Evolutionary conservation across 345 rosid genomes (phyloP), one percentile per base, ranked within the genome.

Genomic region (Mangifera indica): DNA sequence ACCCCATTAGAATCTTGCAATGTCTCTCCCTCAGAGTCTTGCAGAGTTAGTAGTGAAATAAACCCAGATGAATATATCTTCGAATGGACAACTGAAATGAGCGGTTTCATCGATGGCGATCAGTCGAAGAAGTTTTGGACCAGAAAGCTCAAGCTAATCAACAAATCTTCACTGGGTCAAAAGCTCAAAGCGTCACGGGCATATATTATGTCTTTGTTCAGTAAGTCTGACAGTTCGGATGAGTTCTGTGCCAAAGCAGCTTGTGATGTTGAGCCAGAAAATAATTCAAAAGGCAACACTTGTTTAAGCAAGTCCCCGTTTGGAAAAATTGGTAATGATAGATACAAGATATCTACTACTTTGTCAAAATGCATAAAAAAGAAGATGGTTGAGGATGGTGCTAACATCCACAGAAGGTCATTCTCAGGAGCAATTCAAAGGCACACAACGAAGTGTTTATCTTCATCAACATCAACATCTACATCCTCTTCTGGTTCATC

Each of bases 351-450:
- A 40, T 29, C 79, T 37, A 55, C 56, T 21, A 37, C 63, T 34
- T 34, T 77, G 57, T 29, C 57, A 66, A 81, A 67, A 57, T 72
- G 78, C 70, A 70, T 78, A 24, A 83, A 79, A 17, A 79, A 58
- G 45, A 81, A 84, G 67, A 67, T 72, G 67, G 59, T 25, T 14
- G 85, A 81, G 29, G 87, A 80, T 56, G 72, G 71, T 60, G 79
- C 44, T n/a, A 60, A 69, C 54, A 70, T 66, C 59, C 95, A 89
- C 52, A 86, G 99, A 40, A 91, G 87, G 81, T 95, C 99, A 0
- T 95, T 89, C 78, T 91, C 99, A 14, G 96, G 93, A 10, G 96
- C 82, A 20, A 84, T 92, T 69, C 93, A 85, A 42, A 68, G 87
- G 70, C 90, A 86, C 14, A 63, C 72, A 24, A 55, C 77, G 11